Base-by-base conservation (phyloP, 2,329 filamentous ascomycete species). In the Talaromyces albobiverticillius region DNA sequence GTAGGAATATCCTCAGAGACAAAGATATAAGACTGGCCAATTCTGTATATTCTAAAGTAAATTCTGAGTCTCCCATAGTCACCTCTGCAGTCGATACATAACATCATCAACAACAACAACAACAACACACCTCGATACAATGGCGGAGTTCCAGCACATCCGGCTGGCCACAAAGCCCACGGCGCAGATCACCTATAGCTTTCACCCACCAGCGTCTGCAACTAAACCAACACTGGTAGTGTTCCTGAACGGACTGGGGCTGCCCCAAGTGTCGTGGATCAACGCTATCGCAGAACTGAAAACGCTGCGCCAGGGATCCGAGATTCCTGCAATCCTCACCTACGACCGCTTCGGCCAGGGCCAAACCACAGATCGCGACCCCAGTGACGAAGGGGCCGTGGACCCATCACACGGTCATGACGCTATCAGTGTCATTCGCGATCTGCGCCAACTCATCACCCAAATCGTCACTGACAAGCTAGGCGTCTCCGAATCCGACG, bases 331-430 rank as follows among this genome's bases (percentile, higher is more conserved):
- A 13, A 63, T 83, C 16, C 68, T 84, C 3, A 76, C 76, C 42
- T 84, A 84, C 57, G 82, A 84, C 64, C 79, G 82, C 40, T 83
- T 77, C 59, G 81, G 82, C 8, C 82, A 84, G 63, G 81, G 81
- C 9, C 66, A 50, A 67, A 76, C 69, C 60, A 76, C 63, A 46
- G 79, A 80, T n/a, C 63, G 66, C 3, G 79, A 83, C 46, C 75
- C 71, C 0, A 56, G 62, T 3, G 72, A 73, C 38, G 53, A 63
- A 47, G 20, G 62, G 42, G 32, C 73, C 23, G 22, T 71, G 22
- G 61, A 72, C 8, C 64, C 66, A 20, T 67, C 65, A 29, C 71
- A 81, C 53, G 77, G 74, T 5, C 81, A 83, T 57, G 78, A 81
- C 58, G 66, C 71, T 6, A 64, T 68, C 31, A 71, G 73, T 26